Conservation (phyloP, 2,329 filamentous ascomycete species). For the Colletotrichum shisoi region DNA sequence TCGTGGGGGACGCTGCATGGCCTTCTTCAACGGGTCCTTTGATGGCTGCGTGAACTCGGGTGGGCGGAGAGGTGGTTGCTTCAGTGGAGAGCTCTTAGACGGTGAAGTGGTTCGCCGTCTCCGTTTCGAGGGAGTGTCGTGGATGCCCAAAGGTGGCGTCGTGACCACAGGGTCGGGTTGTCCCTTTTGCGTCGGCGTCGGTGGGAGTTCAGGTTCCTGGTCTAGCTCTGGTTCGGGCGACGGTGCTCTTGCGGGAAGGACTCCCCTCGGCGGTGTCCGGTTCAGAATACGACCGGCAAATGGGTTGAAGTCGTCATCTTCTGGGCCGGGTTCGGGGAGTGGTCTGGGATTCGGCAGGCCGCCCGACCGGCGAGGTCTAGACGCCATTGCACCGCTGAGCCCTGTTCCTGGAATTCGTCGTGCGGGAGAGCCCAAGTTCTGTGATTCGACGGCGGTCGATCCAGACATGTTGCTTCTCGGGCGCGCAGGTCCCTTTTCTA, state of each 20-base stretch:
- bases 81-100: conserved; percentile 60
- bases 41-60: conserved; percentile 32
- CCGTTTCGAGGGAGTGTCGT: conserved; percentile 64
- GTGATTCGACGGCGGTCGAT: conserved; percentile 1
- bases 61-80: conserved; percentile 52
- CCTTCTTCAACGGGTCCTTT: conserved; percentile 36
- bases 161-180: conserved; percentile 62
- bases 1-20: conserved; percentile 26
- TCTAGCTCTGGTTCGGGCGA: conserved; percentile 18
- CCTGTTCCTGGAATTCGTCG: conserved; percentile 44
- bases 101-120: conserved; percentile 51
- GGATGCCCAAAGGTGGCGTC: conserved; percentile 66
- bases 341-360: conserved; percentile 56
- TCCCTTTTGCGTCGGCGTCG: conserved; percentile 60
- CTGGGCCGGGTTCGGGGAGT: conserved; percentile 55
- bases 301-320: conserved; percentile 54
- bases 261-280: conserved; percentile 48
- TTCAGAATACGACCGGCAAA: conserved; percentile 51
- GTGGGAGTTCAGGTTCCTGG: conserved; percentile 69
- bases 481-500: conserved; percentile 24
- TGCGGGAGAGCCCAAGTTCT: conserved; percentile 35
- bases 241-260: conserved; percentile 9
- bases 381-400: conserved; percentile 48
- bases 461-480: conserved; percentile 27
- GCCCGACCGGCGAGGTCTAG: conserved; percentile 52